Conservation (phyloP, 164 flowering plant genomes). For the Paratinospora sagittata region DNA sequence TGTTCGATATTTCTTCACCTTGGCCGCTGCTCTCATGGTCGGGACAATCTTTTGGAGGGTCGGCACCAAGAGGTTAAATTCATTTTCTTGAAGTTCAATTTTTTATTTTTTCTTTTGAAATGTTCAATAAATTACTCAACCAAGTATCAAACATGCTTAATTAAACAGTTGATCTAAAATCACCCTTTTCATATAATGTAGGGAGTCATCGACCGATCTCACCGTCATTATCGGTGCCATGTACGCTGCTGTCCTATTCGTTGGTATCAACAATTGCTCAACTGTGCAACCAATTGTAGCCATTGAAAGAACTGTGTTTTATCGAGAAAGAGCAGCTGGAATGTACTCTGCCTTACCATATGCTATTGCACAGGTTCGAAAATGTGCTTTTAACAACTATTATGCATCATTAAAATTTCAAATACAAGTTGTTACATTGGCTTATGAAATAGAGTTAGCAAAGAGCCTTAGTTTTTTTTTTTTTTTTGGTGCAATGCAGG, state of each 20-base stretch:
- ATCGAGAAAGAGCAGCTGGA: conserved; percentile 88
- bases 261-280: conserved; percentile 70
- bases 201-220: conserved; percentile 50
- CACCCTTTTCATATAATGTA: conserved; percentile 21
- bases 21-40: conserved; percentile 59
- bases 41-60: conserved; percentile 85
- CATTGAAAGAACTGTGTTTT: conserved; percentile 83
- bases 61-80: conserved; percentile 51
- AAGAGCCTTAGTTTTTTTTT: too few relatives aligned
- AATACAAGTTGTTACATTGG: too few relatives aligned
- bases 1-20: conserved; percentile 63
- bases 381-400: background rate
- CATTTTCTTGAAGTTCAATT: background rate
- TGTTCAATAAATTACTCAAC: background rate
- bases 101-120: too few relatives aligned
- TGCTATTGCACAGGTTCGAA: conserved; percentile 76
- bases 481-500: conserved; percentile 28
- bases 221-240: conserved; percentile 71
- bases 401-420: background rate
- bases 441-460: too few relatives aligned
- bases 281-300: conserved; percentile 82
- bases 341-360: conserved; percentile 94
- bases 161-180: conserved; percentile 3
- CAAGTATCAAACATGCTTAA: background rate
- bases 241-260: conserved; percentile 68